These are phyloP conservation scores for Coemansia sp. DNA, from an alignment of 192 early-diverging fungal genomes.

Conservation along the genomic window DNA sequence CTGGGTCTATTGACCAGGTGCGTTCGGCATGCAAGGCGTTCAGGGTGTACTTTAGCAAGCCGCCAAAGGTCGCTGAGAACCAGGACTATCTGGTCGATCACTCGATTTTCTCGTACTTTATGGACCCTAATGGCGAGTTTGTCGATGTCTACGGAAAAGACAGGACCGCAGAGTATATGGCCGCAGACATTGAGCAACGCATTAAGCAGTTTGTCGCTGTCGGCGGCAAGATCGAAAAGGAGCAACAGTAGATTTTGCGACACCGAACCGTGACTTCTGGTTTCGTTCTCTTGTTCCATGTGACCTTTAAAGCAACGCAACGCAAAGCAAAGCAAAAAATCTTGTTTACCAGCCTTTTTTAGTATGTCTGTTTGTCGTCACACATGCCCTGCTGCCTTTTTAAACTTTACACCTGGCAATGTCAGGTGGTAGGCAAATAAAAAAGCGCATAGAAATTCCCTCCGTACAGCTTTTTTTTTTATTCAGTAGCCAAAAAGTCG, in stretches of 20 bases:
- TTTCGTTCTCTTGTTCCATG: not conserved
- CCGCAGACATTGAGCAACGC: constrained; percentile 32
- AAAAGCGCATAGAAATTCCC: too few species aligned
- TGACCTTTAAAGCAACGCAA: not conserved
- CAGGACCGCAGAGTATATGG: constrained; percentile 43
- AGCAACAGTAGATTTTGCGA: not conserved
- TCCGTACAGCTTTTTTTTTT: too few species aligned
- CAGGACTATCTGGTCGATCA: constrained; percentile 98
- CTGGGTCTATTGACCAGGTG: constrained; percentile 84
- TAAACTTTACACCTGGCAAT: too few species aligned
- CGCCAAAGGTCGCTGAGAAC: constrained; percentile 74
- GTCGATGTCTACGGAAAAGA: constrained; percentile 90
- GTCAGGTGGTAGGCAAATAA: too few species aligned
- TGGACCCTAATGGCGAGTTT: constrained; percentile 89
- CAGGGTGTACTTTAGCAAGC: constrained; percentile 93
- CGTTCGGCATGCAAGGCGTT: constrained; percentile 83
- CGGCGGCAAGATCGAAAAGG: constrained; percentile 22
- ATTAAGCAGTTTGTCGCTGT: constrained; percentile 26
- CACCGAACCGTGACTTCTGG: not conserved
- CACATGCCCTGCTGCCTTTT: not conserved
- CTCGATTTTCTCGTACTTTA: constrained; percentile 97
- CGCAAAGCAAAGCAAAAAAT: not conserved
- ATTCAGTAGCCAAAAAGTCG: too few species aligned
- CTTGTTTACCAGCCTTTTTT: not conserved
- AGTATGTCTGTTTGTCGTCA: not conserved